Conservation (phyloP, 129 eudicot species). For the Kitagawia praeruptora region DNA sequence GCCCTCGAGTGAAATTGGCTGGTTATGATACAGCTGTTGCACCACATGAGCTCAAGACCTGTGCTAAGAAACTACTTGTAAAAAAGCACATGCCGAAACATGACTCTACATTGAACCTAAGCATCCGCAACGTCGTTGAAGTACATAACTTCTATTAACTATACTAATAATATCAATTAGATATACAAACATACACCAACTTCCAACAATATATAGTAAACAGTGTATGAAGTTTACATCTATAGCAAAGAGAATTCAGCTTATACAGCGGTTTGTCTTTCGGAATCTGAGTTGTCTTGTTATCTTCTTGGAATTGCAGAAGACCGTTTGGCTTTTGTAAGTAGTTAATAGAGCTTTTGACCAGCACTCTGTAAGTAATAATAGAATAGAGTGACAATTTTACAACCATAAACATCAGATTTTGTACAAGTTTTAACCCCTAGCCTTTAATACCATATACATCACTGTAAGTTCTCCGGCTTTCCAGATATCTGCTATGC, state of each 20-base stretch:
- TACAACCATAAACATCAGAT: neutral
- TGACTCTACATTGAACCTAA: neutral
- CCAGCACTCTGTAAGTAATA: neutral
- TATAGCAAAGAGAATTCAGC: neutral
- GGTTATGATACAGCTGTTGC: too few relatives aligned
- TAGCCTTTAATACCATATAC: neutral
- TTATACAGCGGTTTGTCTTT: neutral
- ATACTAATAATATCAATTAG: neutral
- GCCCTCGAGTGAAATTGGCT: too few relatives aligned
- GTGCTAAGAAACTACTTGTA: neutral
- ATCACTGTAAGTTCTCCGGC: neutral
- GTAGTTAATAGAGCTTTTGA: neutral
- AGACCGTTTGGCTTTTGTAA: neutral
- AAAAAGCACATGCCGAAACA: neutral
- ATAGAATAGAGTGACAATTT: neutral
- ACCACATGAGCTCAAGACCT: neutral
- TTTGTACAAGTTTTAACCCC: neutral
- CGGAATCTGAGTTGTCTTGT: neutral
- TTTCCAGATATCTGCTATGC: neutral
- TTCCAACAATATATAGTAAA: neutral
- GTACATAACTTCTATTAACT: neutral
- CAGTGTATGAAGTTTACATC: neutral
- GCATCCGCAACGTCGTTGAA: neutral
- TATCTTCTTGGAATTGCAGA: neutral
- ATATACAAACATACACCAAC: neutral